Percentiles rank a stretch among this genome's conserved stretches.
Conservation (phyloP, 202 grass and related monocot species). For the Panicum virgatum region DNA sequence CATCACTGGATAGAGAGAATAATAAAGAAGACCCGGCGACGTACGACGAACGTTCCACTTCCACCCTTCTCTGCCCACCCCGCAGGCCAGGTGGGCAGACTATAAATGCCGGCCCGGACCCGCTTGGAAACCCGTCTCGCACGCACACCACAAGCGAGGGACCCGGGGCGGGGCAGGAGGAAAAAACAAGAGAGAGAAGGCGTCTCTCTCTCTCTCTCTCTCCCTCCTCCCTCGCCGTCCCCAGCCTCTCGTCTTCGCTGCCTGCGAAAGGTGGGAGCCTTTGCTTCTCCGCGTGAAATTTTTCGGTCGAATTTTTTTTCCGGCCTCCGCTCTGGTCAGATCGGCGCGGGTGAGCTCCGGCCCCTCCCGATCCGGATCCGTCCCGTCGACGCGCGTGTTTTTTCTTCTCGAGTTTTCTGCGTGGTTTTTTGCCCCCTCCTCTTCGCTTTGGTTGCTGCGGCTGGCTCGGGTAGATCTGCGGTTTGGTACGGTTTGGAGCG, state of each 20-base stretch:
- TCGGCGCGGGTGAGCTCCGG: constrained; percentile 32
- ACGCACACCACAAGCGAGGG: constrained; percentile 19
- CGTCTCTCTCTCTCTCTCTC: constrained; percentile 9
- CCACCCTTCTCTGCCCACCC: not conserved
- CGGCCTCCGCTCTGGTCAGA: constrained; percentile 4
- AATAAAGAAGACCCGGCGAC: not conserved
- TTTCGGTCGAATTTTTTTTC: not conserved
- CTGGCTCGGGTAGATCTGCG: constrained; percentile 34
- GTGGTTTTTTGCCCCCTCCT: not conserved
- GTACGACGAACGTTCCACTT: constrained; percentile 9
- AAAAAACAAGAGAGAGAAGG: not conserved
- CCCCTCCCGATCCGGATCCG: constrained; percentile 41
- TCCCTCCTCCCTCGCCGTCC: constrained; percentile 24
- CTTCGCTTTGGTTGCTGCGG: not conserved
- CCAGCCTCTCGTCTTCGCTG: constrained; percentile 35
- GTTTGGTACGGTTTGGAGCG: not conserved
- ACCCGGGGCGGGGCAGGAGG: constrained; percentile 4
- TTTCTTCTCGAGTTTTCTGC: not conserved
- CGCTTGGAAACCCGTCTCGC: too few species aligned
- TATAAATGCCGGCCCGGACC: constrained; percentile 34
- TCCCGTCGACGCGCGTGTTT: not conserved
- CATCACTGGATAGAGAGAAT: not conserved
- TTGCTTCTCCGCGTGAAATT: not conserved
- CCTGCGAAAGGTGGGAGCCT: constrained; percentile 29
- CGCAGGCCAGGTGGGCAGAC: not conserved